Evolutionary conservation across 768 basidiomycete genomes (phyloP), one percentile per base, ranked within the genome.

Genomic region (Hirschioporus abietinus): DNA sequence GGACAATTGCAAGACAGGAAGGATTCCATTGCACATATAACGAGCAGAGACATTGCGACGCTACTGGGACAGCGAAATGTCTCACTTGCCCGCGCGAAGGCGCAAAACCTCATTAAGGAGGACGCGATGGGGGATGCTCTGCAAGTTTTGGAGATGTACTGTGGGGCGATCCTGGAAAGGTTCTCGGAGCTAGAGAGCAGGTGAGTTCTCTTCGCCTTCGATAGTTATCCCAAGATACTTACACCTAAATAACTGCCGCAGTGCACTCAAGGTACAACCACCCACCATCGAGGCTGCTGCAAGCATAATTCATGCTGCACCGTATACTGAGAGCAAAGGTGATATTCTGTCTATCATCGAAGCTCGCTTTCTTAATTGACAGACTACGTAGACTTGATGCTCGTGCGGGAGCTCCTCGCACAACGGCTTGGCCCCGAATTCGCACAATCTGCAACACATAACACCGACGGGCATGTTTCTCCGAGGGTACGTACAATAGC

Each of bases 1-100:
- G 87, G 87, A 23, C 89, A 92, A 70, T 74, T 90, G 20, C 89
- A 90, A 72, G 86, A 87, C 68, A 86, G 84, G 74, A 84, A 88
- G 67, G 88, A 91, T 69, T 84, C 89, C 6, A 81, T 87, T 71
- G 83, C 81, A 1, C 82, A 81, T 36, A 85, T 90, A 59, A 85
- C 83, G 23, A 82, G 88, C 70, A 82, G 81, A 69, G 90, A 92
- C 73, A 88, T 93, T 66, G 86, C 89, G 6, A 87, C 83, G 15
- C 76, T 88, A 20, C 79, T 93, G 58, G 82, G 84, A 63, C 85
- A 88, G 68, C 83, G 83, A 52, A 85, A 89, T 65, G 76, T 89
- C 64, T 79, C 78, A 18, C 75, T 90, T 34, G 91, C 91, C 15
- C 85, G 90, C 61, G 82, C 84, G n/a, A 92, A 91, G 77, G 88